Conservation (phyloP, 164 flowering plant genomes). For the Akebia trifoliata region DNA sequence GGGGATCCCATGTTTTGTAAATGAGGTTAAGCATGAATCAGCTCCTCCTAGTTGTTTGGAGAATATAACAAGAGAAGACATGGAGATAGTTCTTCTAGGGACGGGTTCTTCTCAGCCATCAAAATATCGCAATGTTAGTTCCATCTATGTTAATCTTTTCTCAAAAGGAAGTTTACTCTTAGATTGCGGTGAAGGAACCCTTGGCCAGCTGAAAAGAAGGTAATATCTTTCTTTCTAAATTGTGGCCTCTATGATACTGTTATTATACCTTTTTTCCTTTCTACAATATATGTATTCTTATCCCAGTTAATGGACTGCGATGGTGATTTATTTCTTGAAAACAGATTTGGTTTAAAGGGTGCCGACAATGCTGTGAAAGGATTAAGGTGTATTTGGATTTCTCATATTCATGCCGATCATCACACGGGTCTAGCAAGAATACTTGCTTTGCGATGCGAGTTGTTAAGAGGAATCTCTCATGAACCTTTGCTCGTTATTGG, state of each 20-base stretch:
- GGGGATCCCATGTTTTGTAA: not conserved
- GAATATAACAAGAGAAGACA: constrained; percentile 71
- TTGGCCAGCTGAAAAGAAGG: constrained; percentile 99
- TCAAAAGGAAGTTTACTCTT: constrained; percentile 81
- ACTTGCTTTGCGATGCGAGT: constrained; percentile 70
- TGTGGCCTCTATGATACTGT: not conserved
- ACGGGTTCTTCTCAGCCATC: constrained; percentile 99
- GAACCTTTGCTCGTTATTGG: constrained; percentile 85
- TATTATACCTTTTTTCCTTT: not conserved
- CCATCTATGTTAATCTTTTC: constrained; percentile 83
- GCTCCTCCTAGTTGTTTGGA: constrained; percentile 72
- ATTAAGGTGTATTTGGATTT: constrained; percentile 80
- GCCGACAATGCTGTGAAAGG: constrained; percentile 73
- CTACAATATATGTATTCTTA: no score
- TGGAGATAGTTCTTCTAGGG: constrained; percentile 93
- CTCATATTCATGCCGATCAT: constrained; percentile 99
- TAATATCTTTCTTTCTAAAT: constrained; percentile 15
- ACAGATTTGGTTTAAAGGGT: constrained; percentile 78
- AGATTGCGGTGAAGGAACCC: constrained; percentile 97
- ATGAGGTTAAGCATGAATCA: constrained; percentile 6
- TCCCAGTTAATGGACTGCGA: not conserved
- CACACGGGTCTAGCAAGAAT: constrained; percentile 91
- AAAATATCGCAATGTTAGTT: constrained; percentile 88
- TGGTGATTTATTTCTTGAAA: constrained; percentile 4
- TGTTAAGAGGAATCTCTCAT: constrained; percentile 57